phyloP scores from a whole-genome alignment of 805 yeast genomes.

The Nakazawaea ishiwadae region DNA sequence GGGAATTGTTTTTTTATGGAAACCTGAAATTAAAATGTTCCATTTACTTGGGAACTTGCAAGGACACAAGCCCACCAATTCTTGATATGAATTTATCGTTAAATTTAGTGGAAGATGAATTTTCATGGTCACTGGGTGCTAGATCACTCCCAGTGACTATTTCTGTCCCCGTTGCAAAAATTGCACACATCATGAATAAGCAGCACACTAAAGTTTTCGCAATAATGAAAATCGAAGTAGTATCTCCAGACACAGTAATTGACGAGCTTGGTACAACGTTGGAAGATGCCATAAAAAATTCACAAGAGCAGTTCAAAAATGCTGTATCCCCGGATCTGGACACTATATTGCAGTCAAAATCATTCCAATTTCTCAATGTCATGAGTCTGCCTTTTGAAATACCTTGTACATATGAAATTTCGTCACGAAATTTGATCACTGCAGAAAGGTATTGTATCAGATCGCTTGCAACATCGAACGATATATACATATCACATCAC shows the following conservation, averaged over 20 bases:
- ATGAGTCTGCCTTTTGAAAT: slow-evolving; percentile 2
- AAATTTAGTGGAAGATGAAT: background rate
- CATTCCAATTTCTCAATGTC: background rate
- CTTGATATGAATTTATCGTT: background rate
- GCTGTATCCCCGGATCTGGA: background rate
- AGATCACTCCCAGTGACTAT: background rate
- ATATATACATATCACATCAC: too few relatives aligned
- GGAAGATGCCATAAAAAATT: background rate
- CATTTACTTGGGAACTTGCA: background rate
- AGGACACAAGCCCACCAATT: background rate
- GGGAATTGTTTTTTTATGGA: slow-evolving; percentile 34
- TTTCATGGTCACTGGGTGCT: background rate
- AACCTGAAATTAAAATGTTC: slow-evolving; percentile 14
- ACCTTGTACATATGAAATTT: slow-evolving; percentile 14
- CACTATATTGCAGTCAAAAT: background rate
- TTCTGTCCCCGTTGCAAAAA: background rate
- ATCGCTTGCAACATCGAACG: background rate
- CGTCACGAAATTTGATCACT: slow-evolving; percentile 13
- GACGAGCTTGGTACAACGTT: background rate
- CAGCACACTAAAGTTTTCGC: background rate
- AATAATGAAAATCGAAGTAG: background rate
- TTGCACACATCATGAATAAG: background rate
- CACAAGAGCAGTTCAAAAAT: background rate
- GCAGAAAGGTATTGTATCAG: slow-evolving; percentile 3
- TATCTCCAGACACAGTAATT: background rate